Evolutionary conservation across 352 stramenopile genomes (phyloP).

Genomic region (Phytophthora parvispora): DNA sequence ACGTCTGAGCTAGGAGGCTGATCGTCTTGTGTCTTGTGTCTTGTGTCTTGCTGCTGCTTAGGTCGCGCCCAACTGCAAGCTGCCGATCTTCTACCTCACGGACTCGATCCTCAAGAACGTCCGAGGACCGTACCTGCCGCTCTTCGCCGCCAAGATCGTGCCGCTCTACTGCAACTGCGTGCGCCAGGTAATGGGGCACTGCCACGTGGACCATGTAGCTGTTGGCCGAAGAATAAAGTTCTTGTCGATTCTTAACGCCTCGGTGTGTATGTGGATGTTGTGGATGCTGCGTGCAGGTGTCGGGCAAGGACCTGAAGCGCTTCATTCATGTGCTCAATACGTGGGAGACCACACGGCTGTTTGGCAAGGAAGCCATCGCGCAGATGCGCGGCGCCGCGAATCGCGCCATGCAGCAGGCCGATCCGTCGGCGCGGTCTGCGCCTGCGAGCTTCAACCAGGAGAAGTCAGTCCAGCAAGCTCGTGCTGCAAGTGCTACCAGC

Average conservation of each 20-base stretch:
- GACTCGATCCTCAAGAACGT: slow-evolving; percentile 94
- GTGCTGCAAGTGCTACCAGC: not conserved
- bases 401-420: slow-evolving; percentile 54
- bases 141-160: slow-evolving; percentile 80
- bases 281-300: slow-evolving; percentile 53
- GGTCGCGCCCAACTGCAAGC: slow-evolving; percentile 84
- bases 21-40: not conserved
- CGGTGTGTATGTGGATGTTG: not conserved
- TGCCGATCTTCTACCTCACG: slow-evolving; percentile 93
- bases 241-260: slow-evolving; percentile 1
- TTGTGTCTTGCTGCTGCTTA: slow-evolving; percentile 29
- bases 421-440: slow-evolving; percentile 47
- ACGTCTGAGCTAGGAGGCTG: slow-evolving; percentile 5
- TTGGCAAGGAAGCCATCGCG: slow-evolving; percentile 57
- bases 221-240: slow-evolving; percentile 13
- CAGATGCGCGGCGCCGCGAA: slow-evolving; percentile 81
- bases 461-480: slow-evolving; percentile 18
- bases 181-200: slow-evolving; percentile 55
- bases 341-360: slow-evolving; percentile 78
- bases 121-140: slow-evolving; percentile 69
- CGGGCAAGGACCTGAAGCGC: slow-evolving; percentile 80
- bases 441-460: slow-evolving; percentile 67
- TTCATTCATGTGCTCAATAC: slow-evolving; percentile 91
- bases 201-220: slow-evolving; percentile 3
- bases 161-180: slow-evolving; percentile 90